Conservation (phyloP, 805 yeast genomes). For the Saccharomycopsis lassenensis region DNA sequence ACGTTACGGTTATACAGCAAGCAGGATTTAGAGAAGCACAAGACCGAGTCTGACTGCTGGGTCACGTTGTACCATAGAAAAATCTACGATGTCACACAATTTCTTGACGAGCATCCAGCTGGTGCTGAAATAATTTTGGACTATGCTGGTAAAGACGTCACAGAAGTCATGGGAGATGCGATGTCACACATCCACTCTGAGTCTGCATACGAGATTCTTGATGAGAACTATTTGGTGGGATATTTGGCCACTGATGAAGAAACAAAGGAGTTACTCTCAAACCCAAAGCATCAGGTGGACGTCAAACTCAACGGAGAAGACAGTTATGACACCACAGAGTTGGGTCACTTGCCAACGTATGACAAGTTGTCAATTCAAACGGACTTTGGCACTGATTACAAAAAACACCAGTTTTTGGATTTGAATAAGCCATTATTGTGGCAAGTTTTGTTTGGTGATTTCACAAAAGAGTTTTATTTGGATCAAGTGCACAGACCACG, state of each 20-base stretch:
- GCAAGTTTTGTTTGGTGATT: constrained; percentile 69
- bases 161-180: constrained; percentile 38
- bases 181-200: constrained; percentile 72
- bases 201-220: constrained; percentile 75
- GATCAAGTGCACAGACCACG: constrained; percentile 97
- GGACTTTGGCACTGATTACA: constrained; percentile 58
- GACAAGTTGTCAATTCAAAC: constrained; percentile 69
- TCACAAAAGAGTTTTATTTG: constrained; percentile 80
- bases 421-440: constrained; percentile 67
- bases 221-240: constrained; percentile 65
- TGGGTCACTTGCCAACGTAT: constrained; percentile 61
- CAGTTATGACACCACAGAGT: constrained; percentile 38
- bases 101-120: constrained; percentile 64
- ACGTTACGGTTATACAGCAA: constrained; percentile 53
- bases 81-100: constrained; percentile 72
- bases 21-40: constrained; percentile 43
- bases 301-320: constrained; percentile 33
- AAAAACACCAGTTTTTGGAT: constrained; percentile 78
- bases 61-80: constrained; percentile 72
- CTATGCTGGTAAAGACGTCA: constrained; percentile 43
- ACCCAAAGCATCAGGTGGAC: constrained; percentile 48
- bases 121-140: constrained; percentile 49
- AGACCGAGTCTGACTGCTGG: constrained; percentile 51
- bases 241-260: constrained; percentile 75
- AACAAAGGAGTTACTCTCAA: constrained; percentile 56